These are phyloP conservation scores for Clavispora vitiphila DNA, from an alignment of 805 yeast species.

Conservation along the genomic window DNA sequence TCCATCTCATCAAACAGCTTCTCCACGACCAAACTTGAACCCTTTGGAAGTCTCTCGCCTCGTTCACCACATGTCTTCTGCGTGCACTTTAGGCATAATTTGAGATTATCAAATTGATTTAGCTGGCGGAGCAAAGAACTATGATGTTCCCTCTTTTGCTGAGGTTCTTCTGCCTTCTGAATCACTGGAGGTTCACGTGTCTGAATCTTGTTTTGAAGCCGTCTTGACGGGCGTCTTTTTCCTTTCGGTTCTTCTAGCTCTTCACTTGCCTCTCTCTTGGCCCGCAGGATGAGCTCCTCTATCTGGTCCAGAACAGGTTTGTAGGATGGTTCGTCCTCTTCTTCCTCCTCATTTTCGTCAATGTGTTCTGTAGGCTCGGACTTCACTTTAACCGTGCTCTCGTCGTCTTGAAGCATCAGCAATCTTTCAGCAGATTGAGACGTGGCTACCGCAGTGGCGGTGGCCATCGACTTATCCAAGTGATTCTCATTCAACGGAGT, in stretches of 20 bases:
- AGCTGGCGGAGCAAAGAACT: constrained; percentile 20
- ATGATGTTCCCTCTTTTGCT: constrained; percentile 13
- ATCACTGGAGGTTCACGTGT: constrained; percentile 1
- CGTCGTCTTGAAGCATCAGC: constrained; percentile 3
- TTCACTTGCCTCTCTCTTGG: constrained; percentile 11
- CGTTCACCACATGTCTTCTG: constrained; percentile 17
- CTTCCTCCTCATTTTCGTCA: neutral
- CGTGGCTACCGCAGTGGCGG: constrained; percentile 3
- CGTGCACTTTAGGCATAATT: constrained; percentile 30
- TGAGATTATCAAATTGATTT: constrained; percentile 20
- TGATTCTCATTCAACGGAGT: constrained; percentile 24
- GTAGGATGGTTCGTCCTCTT: neutral
- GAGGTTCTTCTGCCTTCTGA: neutral
- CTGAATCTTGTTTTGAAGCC: neutral
- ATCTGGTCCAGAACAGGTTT: constrained; percentile 10
- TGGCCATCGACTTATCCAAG: neutral
- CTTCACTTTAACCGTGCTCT: neutral
- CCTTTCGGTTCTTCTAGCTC: constrained; percentile 1
- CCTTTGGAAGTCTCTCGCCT: constrained; percentile 17
- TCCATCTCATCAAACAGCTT: constrained; percentile 19
- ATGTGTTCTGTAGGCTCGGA: neutral
- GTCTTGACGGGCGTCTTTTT: neutral
- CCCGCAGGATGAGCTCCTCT: constrained; percentile 10
- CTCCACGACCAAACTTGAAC: constrained; percentile 19
- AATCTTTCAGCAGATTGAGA: constrained; percentile 8